phyloP scores from a whole-genome alignment of 495 filamentous ascomycete genomes.

The Penicillium verhagenii region DNA sequence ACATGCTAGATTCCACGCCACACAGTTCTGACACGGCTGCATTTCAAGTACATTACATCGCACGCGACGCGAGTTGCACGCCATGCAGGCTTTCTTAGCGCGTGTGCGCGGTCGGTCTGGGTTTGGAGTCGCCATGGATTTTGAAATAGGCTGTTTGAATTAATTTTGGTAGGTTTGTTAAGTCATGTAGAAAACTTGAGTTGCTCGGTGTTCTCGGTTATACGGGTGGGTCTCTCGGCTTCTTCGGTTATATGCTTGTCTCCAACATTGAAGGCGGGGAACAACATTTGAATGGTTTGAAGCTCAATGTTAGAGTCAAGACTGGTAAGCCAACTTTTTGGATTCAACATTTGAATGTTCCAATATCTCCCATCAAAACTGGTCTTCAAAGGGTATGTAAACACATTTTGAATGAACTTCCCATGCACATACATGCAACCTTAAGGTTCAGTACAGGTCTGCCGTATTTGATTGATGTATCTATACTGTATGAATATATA shows the following conservation, averaged over 20 bases:
- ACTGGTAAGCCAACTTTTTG: no score
- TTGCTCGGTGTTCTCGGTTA: constrained; percentile 16
- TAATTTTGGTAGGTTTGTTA: no score
- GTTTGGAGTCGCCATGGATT: constrained; percentile 11
- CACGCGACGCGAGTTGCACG: constrained; percentile 47
- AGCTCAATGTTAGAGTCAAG: not conserved
- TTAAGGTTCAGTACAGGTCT: no score
- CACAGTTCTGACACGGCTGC: constrained; percentile 47
- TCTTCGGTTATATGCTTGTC: constrained; percentile 25
- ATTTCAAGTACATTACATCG: constrained; percentile 46
- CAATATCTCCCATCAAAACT: no score
- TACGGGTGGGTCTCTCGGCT: constrained; percentile 18
- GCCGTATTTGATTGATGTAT: no score
- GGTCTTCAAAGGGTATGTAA: no score
- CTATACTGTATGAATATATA: no score
- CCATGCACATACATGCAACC: no score
- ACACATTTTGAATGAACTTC: no score
- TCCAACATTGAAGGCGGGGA: no score
- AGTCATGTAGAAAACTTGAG: not conserved
- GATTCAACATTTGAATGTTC: no score
- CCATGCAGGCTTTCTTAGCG: constrained; percentile 45
- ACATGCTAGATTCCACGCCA: constrained; percentile 36
- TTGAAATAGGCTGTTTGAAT: constrained; percentile 16
- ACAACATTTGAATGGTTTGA: no score
- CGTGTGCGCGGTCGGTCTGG: constrained; percentile 27